Evolutionary conservation across 2,329 filamentous ascomycete species (phyloP).

Genomic region (Calonectria honghensis): DNA sequence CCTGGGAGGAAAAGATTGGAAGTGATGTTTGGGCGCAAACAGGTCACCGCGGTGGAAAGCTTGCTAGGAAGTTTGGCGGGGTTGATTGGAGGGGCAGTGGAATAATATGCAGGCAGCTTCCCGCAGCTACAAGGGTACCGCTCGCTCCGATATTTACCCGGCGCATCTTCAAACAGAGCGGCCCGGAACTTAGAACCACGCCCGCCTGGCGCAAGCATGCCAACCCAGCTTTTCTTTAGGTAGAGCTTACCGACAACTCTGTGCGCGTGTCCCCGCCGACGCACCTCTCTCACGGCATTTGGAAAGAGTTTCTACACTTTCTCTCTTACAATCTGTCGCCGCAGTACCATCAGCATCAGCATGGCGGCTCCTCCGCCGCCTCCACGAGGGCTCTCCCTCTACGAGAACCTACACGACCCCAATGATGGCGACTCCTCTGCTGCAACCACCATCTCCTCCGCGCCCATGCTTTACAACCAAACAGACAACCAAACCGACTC

Average conservation of each 20-base stretch:
- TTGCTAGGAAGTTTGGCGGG: conserved; percentile 57
- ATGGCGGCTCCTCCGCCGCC: conserved; percentile 62
- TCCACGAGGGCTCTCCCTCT: conserved; percentile 80
- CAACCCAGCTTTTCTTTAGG: conserved; percentile 16
- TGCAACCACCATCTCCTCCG: conserved; percentile 86
- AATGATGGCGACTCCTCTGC: conserved; percentile 64
- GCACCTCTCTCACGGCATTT: neutral
- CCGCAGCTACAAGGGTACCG: conserved; percentile 30
- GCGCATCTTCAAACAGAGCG: conserved; percentile 39
- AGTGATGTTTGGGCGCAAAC: conserved; percentile 45
- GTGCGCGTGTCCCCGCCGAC: neutral
- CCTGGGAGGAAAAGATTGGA: conserved; percentile 16
- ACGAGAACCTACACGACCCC: conserved; percentile 87
- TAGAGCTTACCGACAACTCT: conserved; percentile 12
- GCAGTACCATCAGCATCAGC: conserved; percentile 30
- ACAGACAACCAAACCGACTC: conserved; percentile 67
- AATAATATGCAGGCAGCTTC: conserved; percentile 43
- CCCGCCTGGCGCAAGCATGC: neutral
- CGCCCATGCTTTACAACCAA: conserved; percentile 82
- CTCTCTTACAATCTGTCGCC: neutral
- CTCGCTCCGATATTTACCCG: conserved; percentile 57
- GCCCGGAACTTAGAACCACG: conserved; percentile 13
- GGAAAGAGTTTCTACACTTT: neutral
- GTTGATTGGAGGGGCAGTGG: conserved; percentile 59
- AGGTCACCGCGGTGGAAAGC: conserved; percentile 43